phyloP scores from a whole-genome alignment of 2,329 filamentous ascomycete genomes.

The Fusarium sp. region DNA sequence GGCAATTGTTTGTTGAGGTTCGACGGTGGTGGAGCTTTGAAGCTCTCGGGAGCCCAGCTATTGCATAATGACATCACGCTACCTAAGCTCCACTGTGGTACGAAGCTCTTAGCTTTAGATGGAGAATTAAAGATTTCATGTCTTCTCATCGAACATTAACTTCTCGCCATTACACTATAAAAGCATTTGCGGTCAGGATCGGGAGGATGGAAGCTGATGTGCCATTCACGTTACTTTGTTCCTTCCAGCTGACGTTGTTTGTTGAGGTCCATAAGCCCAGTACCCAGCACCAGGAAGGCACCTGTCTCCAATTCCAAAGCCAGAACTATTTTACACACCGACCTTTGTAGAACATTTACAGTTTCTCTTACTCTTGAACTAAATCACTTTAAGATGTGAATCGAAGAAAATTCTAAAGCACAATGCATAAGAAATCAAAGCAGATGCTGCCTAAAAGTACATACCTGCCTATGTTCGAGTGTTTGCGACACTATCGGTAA shows the following conservation, averaged over 20 bases:
- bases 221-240: too few relatives aligned
- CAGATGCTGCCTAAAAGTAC: not conserved
- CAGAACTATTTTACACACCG: too few relatives aligned
- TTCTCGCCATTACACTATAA: not conserved
- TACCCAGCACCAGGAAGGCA: too few relatives aligned
- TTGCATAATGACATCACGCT: constrained; percentile 45
- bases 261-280: too few relatives aligned
- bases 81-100: constrained; percentile 25
- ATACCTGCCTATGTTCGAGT: not conserved
- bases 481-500: not conserved
- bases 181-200: too few relatives aligned
- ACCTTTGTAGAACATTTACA: too few relatives aligned
- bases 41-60: constrained; percentile 20
- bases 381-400: too few relatives aligned
- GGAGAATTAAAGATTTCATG: not conserved
- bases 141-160: not conserved
- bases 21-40: constrained; percentile 19
- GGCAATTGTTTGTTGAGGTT: constrained; percentile 29
- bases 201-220: too few relatives aligned
- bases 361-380: too few relatives aligned
- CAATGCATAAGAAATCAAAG: not conserved
- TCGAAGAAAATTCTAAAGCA: too few relatives aligned
- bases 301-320: too few relatives aligned
- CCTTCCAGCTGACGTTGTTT: too few relatives aligned
- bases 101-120: not conserved